Evolutionary conservation across 2,329 filamentous ascomycete genomes (phyloP), one percentile per base, ranked within the genome.

Genomic region (Capronia coronata): DNA sequence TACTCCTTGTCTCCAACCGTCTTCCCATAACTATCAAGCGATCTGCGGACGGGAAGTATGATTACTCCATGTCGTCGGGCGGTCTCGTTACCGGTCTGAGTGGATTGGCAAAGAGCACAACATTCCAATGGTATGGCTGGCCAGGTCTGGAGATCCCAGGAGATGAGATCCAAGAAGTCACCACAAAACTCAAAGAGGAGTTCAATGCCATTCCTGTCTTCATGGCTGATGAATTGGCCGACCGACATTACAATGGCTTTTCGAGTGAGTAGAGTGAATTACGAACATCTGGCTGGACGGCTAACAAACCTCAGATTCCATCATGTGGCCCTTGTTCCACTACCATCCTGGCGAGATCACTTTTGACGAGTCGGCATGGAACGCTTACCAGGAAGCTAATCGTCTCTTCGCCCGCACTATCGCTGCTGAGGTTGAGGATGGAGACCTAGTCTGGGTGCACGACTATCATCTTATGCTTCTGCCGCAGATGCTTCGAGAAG

Each of bases 71-170:
- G 87, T 97, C 91, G 40, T 97, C 93, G 1, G 93, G 93, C 50
- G 93, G 93, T 34, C 79, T 98, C 34, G 93, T 97, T 63, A 95
- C 88, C 43, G 93, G 93, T 16, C 76, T 98, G 54, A 94, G 87
- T 59, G 93, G 93, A 21, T 73, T 97, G 51, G 96, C 96, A 71
- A 86, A 87, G 25, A 95, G 88, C 21, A 96, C 89, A 19, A 91
- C 84, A 60, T 97, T 97, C 70, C 87, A 93, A 68, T 98, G 93
- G 93, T 97, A 97, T 70, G 93, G 93, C 60, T 97, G 93, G 91
- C 90, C 93, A 1, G 93, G 93, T 30, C 72, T 95, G 42, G 88
- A 97, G 68, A 82, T 97, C 3, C 91, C 91, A 32, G 87, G 94
- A 56, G 78, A 82, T 48, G 91, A 97, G 68, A 78, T 87, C 37